Evolutionary conservation across 2,329 filamentous ascomycete genomes (phyloP).

Genomic region (Pseudogymnoascus sp.): DNA sequence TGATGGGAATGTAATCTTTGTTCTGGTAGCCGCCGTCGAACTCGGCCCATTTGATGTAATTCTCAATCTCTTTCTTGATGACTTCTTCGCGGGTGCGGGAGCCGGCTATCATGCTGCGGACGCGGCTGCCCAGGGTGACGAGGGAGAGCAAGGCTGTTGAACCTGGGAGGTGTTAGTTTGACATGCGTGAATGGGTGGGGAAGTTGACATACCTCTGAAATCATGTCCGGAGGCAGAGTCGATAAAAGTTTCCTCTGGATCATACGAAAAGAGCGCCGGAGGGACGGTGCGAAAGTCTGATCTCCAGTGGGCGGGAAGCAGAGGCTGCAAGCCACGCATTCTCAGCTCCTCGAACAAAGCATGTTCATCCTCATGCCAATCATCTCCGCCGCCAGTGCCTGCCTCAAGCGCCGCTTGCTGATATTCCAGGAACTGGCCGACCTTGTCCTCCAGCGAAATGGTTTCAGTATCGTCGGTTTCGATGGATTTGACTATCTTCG

Average conservation of each 20-base stretch:
- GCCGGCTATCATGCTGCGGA: slow-evolving; percentile 17
- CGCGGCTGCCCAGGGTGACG: slow-evolving; percentile 21
- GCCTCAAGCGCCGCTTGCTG: slow-evolving; percentile 22
- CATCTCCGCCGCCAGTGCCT: slow-evolving; percentile 15
- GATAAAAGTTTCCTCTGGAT: slow-evolving; percentile 21
- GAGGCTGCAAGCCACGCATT: slow-evolving; percentile 24
- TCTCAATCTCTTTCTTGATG: slow-evolving; percentile 23
- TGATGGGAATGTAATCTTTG: slow-evolving; percentile 24
- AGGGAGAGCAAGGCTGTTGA: slow-evolving; percentile 23
- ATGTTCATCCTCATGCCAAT: slow-evolving; percentile 25
- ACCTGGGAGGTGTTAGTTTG: slow-evolving; percentile 17
- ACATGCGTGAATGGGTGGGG: background rate
- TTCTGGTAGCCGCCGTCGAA: slow-evolving; percentile 25
- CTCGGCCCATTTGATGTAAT: slow-evolving; percentile 28
- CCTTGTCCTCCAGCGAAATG: slow-evolving; percentile 16
- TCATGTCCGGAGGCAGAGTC: slow-evolving; percentile 19
- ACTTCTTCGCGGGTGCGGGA: slow-evolving; percentile 18
- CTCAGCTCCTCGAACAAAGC: slow-evolving; percentile 24
- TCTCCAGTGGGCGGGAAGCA: slow-evolving; percentile 23
- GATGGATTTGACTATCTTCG: slow-evolving; percentile 9
- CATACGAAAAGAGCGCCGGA: slow-evolving; percentile 20
- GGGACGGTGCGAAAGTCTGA: slow-evolving; percentile 26
- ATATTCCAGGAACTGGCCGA: slow-evolving; percentile 23
- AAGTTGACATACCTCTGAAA: slow-evolving; percentile 19
- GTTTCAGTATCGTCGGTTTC: slow-evolving; percentile 8